Evolutionary conservation across 768 basidiomycete genomes (phyloP), one percentile per base, ranked within the genome.

Genomic region (Leccinum obscurum): DNA sequence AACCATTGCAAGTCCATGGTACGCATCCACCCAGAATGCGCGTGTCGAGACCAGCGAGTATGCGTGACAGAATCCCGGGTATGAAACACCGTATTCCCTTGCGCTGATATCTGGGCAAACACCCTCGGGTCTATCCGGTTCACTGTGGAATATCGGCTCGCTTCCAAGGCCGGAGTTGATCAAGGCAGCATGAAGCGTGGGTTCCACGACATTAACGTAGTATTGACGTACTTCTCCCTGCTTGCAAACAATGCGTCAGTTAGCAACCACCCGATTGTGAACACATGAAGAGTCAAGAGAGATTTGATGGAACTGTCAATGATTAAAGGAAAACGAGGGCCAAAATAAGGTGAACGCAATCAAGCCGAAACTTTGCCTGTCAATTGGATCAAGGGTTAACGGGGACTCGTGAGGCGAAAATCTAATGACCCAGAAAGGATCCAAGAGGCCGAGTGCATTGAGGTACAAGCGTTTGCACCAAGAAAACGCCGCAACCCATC

Each of bases 11-110:
- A 95, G 76, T 6, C 85, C 85, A 70, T 93, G 92, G 69, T 85
- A 94, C 7, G 83, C 80, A 72, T 95, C 93, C 61, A 93, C 84
- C 60, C 91, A 77, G 74, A 95, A 95, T 3, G 92, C 88, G 41
- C 93, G 81, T 4, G 92, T 89, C 3, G 87, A 89, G 54, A 95
- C 90, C 35, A 94, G 80, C 2, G 82, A 76, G 66, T 82, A 85
- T 5, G 74, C 73, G 30, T 65, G 72, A 35, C 70, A 74, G 41
- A 72, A 74, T 30, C 72, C 74, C 28, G 64, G 37, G 34, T 74
- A 65, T 20, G 74, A 74, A 52, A 62, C 59, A 50, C 49, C 44
- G 15, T 61, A 52, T 51, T 49, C 28, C 22, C 61, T 61, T 44
- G 62, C 54, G 22, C 48, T 17, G 11, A 24, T 24, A 51, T 49